phyloP scores from a whole-genome alignment of 805 yeast genomes.

The Candida oleophila region DNA sequence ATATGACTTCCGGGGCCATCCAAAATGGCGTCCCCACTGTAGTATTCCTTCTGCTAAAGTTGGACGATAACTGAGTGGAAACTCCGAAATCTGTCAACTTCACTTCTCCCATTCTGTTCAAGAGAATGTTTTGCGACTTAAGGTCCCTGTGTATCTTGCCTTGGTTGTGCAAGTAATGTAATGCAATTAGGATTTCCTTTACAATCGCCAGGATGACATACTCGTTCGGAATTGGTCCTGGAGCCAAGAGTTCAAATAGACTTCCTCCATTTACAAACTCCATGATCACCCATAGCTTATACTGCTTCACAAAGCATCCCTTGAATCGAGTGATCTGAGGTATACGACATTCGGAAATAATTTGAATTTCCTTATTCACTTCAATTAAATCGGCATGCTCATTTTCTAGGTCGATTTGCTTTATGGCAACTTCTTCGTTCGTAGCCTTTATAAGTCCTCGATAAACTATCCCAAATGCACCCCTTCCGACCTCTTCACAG shows the following conservation, averaged over 20 bases:
- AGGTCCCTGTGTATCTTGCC: slow-evolving; percentile 72
- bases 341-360: slow-evolving; percentile 64
- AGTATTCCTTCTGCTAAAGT: slow-evolving; percentile 43
- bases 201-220: slow-evolving; percentile 51
- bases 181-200: slow-evolving; percentile 56
- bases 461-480: slow-evolving; percentile 78
- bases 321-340: slow-evolving; percentile 63
- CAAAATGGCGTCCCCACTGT: slow-evolving; percentile 60
- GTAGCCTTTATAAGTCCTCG: slow-evolving; percentile 51
- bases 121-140: slow-evolving; percentile 41
- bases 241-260: slow-evolving; percentile 58
- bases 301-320: slow-evolving; percentile 70
- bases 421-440: slow-evolving; percentile 51
- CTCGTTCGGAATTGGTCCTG: slow-evolving; percentile 58
- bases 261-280: slow-evolving; percentile 81
- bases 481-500: slow-evolving; percentile 64
- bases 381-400: slow-evolving; percentile 65
- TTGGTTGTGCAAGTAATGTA: slow-evolving; percentile 62
- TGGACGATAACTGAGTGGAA: slow-evolving; percentile 41
- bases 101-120: slow-evolving; percentile 36
- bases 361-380: slow-evolving; percentile 68
- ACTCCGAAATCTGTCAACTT: slow-evolving; percentile 49
- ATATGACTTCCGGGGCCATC: slow-evolving; percentile 64
- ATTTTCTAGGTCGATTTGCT: slow-evolving; percentile 70
- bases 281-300: slow-evolving; percentile 78